A percentile compares a stretch with the other conserved stretches of the same genome.
phyloP scores from a whole-genome alignment of 176 grass and related monocot genomes.

The Juncus inflexus region DNA sequence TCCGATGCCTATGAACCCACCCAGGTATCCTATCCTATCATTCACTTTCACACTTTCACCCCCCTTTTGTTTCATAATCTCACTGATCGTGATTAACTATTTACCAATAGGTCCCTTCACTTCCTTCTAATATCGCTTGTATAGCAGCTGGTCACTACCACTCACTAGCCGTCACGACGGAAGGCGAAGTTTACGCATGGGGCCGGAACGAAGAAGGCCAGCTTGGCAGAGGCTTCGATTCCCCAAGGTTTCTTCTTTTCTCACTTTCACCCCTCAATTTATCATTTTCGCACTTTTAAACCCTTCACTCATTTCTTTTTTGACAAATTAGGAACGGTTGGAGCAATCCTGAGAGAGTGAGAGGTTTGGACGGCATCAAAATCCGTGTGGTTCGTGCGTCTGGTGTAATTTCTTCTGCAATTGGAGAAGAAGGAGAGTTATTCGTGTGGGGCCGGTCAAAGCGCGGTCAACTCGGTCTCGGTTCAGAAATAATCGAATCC shows the following conservation, averaged over 20 bases:
- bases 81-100: background rate
- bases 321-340: conserved; percentile 49
- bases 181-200: conserved; percentile 80
- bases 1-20: conserved; percentile 57
- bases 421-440: conserved; percentile 63
- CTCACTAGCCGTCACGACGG: conserved; percentile 58
- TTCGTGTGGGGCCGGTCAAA: conserved; percentile 94
- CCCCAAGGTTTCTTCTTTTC: conserved; percentile 37
- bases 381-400: conserved; percentile 65
- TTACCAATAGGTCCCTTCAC: conserved; percentile 36
- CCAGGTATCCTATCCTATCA: background rate
- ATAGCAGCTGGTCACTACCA: conserved; percentile 69
- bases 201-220: conserved; percentile 83
- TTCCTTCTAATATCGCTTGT: conserved; percentile 40
- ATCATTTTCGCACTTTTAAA: background rate
- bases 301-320: conserved; percentile 13
- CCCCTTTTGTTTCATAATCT: background rate
- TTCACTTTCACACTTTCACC: background rate
- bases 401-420: conserved; percentile 76
- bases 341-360: conserved; percentile 63
- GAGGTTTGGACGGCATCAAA: conserved; percentile 68
- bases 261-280: background rate
- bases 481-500: conserved; percentile 46
- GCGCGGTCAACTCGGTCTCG: conserved; percentile 85
- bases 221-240: conserved; percentile 50